Evolutionary conservation across 2,329 filamentous ascomycete genomes (phyloP), one percentile per base, ranked within the genome.

Genomic region (Calonectria ilicicola): DNA sequence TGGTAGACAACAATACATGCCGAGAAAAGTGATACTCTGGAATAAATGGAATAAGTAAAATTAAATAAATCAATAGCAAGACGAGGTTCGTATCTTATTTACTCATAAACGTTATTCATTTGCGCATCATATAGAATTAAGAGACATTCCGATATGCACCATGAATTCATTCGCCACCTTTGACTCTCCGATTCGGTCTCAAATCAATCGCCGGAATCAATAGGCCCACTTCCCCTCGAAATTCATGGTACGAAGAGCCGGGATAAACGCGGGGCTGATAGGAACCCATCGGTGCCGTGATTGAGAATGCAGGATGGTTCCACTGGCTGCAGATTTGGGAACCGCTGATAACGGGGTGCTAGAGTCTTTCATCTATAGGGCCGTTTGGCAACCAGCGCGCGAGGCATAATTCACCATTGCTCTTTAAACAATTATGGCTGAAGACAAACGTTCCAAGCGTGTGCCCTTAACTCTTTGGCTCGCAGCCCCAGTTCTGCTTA

Each of bases 191-290:
- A 40, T 29, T 72, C 72, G 77, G 69, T 46, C 67, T 63, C 60
- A 79, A 65, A 79, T 70, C 74, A 77, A 77, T 29, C n/a, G 21
- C 77, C 77, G 75, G 67, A 38, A 38, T 15, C n/a, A n/a, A 42
- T 26, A n/a, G 49, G 51, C 53, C 69, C 72, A 51, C 67, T 69
- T 74, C 69, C 77, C 72, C 53, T 69, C 72, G 15, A 70, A 70
- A 63, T 44, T 26, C 35, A 64, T 67, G 62, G 21, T 75, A 65
- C 67, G 69, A 76, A 69, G 19, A 8, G 17, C 53, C n/a, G 47
- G 66, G 38, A 66, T 68, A 44, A 44, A 58, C 72, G 58, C 56
- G 73, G 73, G 76, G 70, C 67, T 69, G 75, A 77, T 78, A 78
- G 75, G 69, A 42, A 58, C 42, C 27, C 4, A 6, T 67, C 67